These are phyloP conservation scores for Kluyveromyces sp. DNA, from an alignment of 1,139 yeast genomes.

Conservation along the genomic window DNA sequence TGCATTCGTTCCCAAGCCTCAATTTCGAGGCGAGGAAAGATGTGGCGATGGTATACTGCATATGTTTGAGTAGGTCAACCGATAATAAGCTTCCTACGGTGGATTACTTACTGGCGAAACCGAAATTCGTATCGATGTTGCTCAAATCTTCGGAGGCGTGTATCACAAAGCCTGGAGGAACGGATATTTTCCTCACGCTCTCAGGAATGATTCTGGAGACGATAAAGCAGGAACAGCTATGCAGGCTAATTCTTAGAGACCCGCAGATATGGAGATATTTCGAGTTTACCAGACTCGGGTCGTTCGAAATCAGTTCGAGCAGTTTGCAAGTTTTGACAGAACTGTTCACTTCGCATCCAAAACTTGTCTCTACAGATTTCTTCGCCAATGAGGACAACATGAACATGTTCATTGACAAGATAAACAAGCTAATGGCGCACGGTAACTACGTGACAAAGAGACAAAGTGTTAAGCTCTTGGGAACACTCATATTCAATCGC, in stretches of 20 bases:
- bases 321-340: conserved; percentile 73
- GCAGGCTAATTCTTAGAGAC: conserved; percentile 50
- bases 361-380: conserved; percentile 58
- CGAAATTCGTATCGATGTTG: conserved; percentile 56
- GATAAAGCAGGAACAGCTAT: conserved; percentile 67
- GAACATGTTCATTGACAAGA: conserved; percentile 48
- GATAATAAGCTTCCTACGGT: conserved; percentile 80
- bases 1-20: conserved; percentile 50
- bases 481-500: conserved; percentile 68
- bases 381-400: conserved; percentile 45
- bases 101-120: conserved; percentile 66
- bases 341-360: conserved; percentile 61
- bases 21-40: conserved; percentile 91
- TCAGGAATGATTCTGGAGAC: conserved; percentile 85
- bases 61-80: conserved; percentile 71
- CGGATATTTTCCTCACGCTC: conserved; percentile 63
- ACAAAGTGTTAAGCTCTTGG: conserved; percentile 74
- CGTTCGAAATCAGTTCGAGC: conserved; percentile 88
- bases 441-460: conserved; percentile 86
- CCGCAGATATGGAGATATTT: conserved; percentile 76
- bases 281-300: conserved; percentile 63
- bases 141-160: conserved; percentile 64
- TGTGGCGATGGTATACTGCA: conserved; percentile 64
- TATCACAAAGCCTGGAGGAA: conserved; percentile 21
- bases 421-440: conserved; percentile 65